Conservation (phyloP, 352 stramenopile genomes). For the Heterotrichella gracilis region DNA sequence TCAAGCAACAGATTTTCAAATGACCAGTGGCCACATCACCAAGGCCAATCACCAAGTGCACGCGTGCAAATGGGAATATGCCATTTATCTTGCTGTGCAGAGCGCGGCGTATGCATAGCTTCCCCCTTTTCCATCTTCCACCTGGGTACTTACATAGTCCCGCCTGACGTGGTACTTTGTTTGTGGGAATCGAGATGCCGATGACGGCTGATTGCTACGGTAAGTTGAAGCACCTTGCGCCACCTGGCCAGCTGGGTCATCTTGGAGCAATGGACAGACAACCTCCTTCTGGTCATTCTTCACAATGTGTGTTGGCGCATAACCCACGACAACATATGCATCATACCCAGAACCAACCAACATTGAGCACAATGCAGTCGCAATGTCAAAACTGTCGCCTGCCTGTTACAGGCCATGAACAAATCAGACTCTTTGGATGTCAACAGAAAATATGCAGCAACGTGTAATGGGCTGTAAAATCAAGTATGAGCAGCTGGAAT, state of each 20-base stretch:
- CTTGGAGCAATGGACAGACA: constrained; percentile 24
- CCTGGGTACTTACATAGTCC: neutral
- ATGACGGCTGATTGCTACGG: too few species aligned
- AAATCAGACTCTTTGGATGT: too few species aligned
- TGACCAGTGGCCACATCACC: too few species aligned
- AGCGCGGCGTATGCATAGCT: too few species aligned
- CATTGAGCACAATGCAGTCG: constrained; percentile 45
- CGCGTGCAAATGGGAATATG: too few species aligned
- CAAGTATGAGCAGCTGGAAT: too few species aligned
- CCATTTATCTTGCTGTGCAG: too few species aligned
- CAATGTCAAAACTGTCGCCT: constrained; percentile 60
- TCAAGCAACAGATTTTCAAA: too few species aligned
- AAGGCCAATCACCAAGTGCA: too few species aligned
- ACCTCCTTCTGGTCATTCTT: constrained; percentile 42
- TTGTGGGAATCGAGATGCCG: neutral
- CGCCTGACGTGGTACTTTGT: neutral
- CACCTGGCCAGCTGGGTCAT: neutral
- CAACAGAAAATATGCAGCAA: too few species aligned
- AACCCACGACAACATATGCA: constrained; percentile 56
- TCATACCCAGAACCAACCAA: constrained; percentile 63
- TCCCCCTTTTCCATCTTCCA: neutral
- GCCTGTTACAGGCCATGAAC: constrained; percentile 37
- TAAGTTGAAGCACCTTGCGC: too few species aligned
- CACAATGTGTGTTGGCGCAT: constrained; percentile 37
- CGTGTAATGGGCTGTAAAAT: too few species aligned